Conservation (phyloP, 2,329 filamentous ascomycete genomes). For the Xylariaceae sp. region DNA sequence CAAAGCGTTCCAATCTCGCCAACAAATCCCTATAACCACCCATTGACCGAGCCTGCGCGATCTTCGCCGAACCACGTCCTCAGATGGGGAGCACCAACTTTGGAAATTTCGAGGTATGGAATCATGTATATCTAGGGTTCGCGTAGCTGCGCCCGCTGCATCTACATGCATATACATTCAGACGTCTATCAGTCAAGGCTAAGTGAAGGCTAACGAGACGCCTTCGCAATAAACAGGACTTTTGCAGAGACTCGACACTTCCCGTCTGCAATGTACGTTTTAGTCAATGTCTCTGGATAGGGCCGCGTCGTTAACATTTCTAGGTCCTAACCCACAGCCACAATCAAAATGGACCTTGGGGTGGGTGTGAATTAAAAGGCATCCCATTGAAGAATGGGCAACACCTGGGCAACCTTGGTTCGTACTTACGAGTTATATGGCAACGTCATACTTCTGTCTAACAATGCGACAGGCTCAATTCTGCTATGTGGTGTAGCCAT, state of each 20-base stretch:
- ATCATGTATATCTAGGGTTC: not conserved
- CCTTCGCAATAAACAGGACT: slow-evolving; percentile 52
- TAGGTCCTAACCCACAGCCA: slow-evolving; percentile 62
- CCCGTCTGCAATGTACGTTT: slow-evolving; percentile 77
- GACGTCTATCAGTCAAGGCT: not conserved
- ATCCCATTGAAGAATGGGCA: slow-evolving; percentile 64
- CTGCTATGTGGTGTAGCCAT: slow-evolving; percentile 77
- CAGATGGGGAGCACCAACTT: slow-evolving; percentile 59
- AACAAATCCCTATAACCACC: slow-evolving; percentile 4
- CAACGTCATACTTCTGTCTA: slow-evolving; percentile 15
- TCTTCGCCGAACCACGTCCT: slow-evolving; percentile 23
- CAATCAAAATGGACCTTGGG: slow-evolving; percentile 57
- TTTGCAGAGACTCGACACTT: slow-evolving; percentile 79
- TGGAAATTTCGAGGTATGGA: slow-evolving; percentile 56
- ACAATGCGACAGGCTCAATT: slow-evolving; percentile 66
- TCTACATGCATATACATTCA: not conserved
- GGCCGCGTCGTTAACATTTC: slow-evolving; percentile 17
- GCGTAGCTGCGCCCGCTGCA: not conserved
- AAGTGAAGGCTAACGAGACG: slow-evolving; percentile 19
- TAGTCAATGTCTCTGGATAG: not conserved
- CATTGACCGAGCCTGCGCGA: slow-evolving; percentile 20
- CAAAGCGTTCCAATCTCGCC: slow-evolving; percentile 3
- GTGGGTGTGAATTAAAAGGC: slow-evolving; percentile 70
- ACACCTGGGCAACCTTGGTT: slow-evolving; percentile 78
- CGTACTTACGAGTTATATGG: slow-evolving; percentile 30